These are phyloP conservation scores for Skeletonema marinoi DNA, from an alignment of 108 stramenopile species.

Conservation along the genomic window DNA sequence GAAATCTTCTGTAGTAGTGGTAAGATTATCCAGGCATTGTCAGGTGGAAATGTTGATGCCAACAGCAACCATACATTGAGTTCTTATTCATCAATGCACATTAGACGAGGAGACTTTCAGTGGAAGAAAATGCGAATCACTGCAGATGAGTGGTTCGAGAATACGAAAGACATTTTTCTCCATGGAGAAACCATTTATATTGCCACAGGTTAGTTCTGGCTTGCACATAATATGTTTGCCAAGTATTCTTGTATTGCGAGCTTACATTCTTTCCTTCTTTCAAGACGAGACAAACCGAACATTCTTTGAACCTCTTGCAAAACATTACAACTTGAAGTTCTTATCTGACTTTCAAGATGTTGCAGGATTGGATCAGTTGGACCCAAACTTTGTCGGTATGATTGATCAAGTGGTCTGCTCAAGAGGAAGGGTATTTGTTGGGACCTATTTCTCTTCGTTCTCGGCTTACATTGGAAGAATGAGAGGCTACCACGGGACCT, in stretches of 20 bases:
- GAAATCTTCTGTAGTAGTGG: conserved; percentile 87
- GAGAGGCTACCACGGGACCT: conserved; percentile 58
- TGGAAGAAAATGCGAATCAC: conserved; percentile 76
- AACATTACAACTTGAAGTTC: conserved; percentile 70
- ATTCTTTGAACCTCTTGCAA: conserved; percentile 79
- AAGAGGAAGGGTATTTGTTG: conserved; percentile 75
- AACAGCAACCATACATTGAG: conserved; percentile 7
- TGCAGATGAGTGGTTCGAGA: conserved; percentile 74
- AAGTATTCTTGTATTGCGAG: background rate
- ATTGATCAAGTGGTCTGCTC: conserved; percentile 89
- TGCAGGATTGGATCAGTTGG: conserved; percentile 54
- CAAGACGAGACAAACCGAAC: conserved; percentile 84
- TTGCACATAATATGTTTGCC: background rate
- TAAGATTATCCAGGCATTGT: conserved; percentile 76
- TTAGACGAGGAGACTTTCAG: conserved; percentile 85
- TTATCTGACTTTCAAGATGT: conserved; percentile 74
- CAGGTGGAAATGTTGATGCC: conserved; percentile 50
- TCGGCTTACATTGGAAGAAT: conserved; percentile 75
- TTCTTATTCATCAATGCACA: conserved; percentile 78
- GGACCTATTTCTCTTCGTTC: conserved; percentile 82
- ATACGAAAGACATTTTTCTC: conserved; percentile 65
- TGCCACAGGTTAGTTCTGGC: conserved; percentile 11
- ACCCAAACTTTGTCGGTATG: conserved; percentile 82
- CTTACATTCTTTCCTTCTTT: background rate
- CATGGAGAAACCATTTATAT: conserved; percentile 60